Percentiles rank a stretch among this genome's conserved stretches.
Conservation (phyloP, 1,284 basidiomycete species). For the Ceratobasidium sp. region DNA sequence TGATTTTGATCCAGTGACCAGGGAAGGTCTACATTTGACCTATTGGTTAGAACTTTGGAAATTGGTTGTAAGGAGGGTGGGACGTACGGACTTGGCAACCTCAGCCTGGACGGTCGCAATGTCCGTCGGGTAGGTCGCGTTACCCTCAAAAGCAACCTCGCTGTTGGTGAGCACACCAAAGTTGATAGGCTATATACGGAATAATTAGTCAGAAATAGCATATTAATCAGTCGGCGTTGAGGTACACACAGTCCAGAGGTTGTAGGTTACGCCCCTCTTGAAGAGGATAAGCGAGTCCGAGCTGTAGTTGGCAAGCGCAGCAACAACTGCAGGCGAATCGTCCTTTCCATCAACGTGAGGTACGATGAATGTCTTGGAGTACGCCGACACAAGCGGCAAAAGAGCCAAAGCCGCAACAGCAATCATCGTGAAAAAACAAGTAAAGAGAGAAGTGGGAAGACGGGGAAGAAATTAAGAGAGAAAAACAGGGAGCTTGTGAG, state of each 20-base stretch:
- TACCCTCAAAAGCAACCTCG: slow-evolving; percentile 67
- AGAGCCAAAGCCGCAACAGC: slow-evolving; percentile 26
- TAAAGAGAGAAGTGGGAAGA: not conserved
- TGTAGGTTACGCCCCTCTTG: slow-evolving; percentile 65
- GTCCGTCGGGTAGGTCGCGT: slow-evolving; percentile 65
- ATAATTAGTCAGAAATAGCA: slow-evolving; percentile 53
- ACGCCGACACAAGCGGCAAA: slow-evolving; percentile 49
- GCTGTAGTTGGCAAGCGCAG: slow-evolving; percentile 58
- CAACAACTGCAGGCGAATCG: slow-evolving; percentile 62
- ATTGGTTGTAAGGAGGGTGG: not conserved
- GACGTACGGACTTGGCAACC: slow-evolving; percentile 59
- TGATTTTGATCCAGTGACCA: slow-evolving; percentile 60
- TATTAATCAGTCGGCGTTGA: too few species aligned
- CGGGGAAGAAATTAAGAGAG: not conserved
- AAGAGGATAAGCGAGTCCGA: slow-evolving; percentile 67
- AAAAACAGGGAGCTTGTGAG: not conserved
- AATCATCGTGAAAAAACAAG: slow-evolving; percentile 5
- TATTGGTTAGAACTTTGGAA: not conserved
- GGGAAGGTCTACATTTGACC: slow-evolving; percentile 56
- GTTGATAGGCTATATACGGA: slow-evolving; percentile 56
- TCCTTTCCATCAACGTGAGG: slow-evolving; percentile 61
- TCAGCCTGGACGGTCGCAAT: slow-evolving; percentile 65
- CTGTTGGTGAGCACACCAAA: slow-evolving; percentile 68
- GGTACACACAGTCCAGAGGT: slow-evolving; percentile 54
- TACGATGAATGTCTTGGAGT: slow-evolving; percentile 65